Evolutionary conservation across 2,329 filamentous ascomycete genomes (phyloP).

Genomic region (Talaromyces sp.): DNA sequence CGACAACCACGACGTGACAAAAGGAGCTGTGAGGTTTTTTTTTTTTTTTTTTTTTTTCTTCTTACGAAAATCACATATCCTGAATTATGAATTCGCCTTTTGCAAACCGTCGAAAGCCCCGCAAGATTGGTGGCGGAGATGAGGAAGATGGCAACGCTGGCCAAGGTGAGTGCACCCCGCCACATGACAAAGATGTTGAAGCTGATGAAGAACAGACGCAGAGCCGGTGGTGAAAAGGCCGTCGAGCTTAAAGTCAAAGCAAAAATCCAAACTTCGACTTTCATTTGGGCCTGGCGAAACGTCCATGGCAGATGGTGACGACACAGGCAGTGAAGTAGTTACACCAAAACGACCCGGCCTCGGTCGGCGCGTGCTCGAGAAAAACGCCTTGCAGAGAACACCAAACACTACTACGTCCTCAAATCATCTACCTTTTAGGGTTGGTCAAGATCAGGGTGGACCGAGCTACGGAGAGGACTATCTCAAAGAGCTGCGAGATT

Average conservation of each 20-base stretch:
- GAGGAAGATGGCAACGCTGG: slow-evolving; percentile 39
- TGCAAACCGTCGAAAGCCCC: slow-evolving; percentile 60
- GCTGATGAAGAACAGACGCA: slow-evolving; percentile 26
- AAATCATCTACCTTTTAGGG: slow-evolving; percentile 53
- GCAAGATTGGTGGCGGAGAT: slow-evolving; percentile 67
- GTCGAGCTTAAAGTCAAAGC: slow-evolving; percentile 48
- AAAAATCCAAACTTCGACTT: slow-evolving; percentile 68
- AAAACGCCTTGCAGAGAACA: slow-evolving; percentile 59
- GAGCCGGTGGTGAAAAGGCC: slow-evolving; percentile 52
- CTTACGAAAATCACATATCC: neutral
- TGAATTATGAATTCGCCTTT: slow-evolving; percentile 53
- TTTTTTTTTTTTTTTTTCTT: neutral
- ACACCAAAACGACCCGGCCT: slow-evolving; percentile 57
- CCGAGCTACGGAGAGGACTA: slow-evolving; percentile 84
- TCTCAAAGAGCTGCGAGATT: slow-evolving; percentile 76
- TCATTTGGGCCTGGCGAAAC: slow-evolving; percentile 66
- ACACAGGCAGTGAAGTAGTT: slow-evolving; percentile 46
- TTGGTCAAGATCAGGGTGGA: slow-evolving; percentile 60
- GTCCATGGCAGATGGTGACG: slow-evolving; percentile 50
- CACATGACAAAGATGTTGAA: neutral
- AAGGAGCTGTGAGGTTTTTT: neutral
- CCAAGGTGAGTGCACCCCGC: slow-evolving; percentile 36
- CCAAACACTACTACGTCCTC: slow-evolving; percentile 40
- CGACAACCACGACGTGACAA: neutral
- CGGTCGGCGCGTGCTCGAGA: slow-evolving; percentile 60